Percentiles rank a stretch among this genome's conserved stretches.
These are phyloP conservation scores for Tetrastigma voinierianum DNA, from an alignment of 164 flowering plant genomes.

Conservation along the genomic window DNA sequence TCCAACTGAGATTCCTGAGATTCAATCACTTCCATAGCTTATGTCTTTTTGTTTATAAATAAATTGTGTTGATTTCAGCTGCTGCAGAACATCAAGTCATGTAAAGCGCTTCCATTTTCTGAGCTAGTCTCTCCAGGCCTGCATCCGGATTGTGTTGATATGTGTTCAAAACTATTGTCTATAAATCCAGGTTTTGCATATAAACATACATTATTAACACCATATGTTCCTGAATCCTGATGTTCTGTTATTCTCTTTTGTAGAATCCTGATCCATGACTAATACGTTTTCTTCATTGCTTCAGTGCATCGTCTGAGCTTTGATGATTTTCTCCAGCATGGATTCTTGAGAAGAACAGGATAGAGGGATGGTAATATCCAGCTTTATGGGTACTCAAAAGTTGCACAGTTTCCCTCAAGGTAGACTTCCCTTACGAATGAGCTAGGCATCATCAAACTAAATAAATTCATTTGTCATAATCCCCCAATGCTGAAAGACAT, in stretches of 20 bases:
- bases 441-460: background rate
- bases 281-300: background rate
- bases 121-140: slow-evolving; percentile 27
- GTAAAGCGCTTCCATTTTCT: slow-evolving; percentile 49
- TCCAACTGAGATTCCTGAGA: too few relatives aligned
- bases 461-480: too few relatives aligned
- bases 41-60: background rate
- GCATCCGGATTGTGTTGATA: slow-evolving; percentile 51
- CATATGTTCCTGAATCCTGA: background rate
- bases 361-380: background rate
- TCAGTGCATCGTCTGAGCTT: slow-evolving; percentile 50
- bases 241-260: too few relatives aligned
- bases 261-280: background rate
- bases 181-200: slow-evolving; percentile 42
- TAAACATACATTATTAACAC: background rate
- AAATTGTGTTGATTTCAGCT: slow-evolving; percentile 30
- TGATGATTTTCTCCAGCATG: slow-evolving; percentile 49
- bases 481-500: too few relatives aligned
- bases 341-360: slow-evolving; percentile 31
- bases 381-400: background rate
- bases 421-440: background rate
- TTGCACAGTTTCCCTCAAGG: background rate
- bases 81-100: slow-evolving; percentile 45
- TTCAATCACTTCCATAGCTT: background rate
- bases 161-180: slow-evolving; percentile 52